Percentiles rank a stretch among this genome's conserved stretches.
Conservation (phyloP, 2,329 filamentous ascomycete genomes). For the Didymosphaeria variabile region DNA sequence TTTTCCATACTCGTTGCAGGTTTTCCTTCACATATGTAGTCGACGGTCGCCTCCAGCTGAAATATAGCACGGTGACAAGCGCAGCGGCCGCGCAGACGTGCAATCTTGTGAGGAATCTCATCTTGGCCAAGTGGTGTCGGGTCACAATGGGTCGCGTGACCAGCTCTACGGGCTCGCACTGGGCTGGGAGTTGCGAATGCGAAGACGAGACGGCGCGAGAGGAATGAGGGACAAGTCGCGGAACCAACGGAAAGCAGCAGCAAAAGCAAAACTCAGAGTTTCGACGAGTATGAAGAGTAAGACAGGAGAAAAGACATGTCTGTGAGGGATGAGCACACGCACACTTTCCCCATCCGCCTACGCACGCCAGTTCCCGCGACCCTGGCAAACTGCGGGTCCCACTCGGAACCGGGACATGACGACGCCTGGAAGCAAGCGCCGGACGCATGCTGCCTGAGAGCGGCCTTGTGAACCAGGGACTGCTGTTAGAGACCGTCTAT, state of each 20-base stretch:
- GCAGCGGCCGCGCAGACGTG: constrained; percentile 35
- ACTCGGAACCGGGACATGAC: constrained; percentile 18
- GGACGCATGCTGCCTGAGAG: not conserved
- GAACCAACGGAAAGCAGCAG: constrained; percentile 8
- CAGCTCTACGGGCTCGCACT: not conserved
- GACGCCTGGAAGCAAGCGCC: constrained; percentile 14
- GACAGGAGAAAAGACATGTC: constrained; percentile 24
- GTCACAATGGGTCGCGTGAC: constrained; percentile 2
- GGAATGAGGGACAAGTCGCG: not conserved
- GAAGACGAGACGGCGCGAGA: constrained; percentile 3
- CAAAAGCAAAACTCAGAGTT: constrained; percentile 3
- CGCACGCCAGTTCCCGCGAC: constrained; percentile 1
- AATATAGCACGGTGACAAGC: constrained; percentile 41
- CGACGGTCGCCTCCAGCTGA: constrained; percentile 39
- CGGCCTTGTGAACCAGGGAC: not conserved
- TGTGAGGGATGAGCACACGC: constrained; percentile 17
- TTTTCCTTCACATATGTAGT: constrained; percentile 35
- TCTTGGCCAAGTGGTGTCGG: constrained; percentile 18
- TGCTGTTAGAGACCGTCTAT: not conserved
- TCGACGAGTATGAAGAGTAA: constrained; percentile 11
- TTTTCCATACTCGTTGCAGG: constrained; percentile 41
- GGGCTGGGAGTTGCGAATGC: constrained; percentile 1
- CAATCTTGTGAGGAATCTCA: constrained; percentile 45
- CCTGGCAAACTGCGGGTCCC: not conserved
- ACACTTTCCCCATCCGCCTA: constrained; percentile 5